Base-by-base conservation (phyloP, 2,329 filamentous ascomycete species). In the Curvularia hawaiiensis region DNA sequence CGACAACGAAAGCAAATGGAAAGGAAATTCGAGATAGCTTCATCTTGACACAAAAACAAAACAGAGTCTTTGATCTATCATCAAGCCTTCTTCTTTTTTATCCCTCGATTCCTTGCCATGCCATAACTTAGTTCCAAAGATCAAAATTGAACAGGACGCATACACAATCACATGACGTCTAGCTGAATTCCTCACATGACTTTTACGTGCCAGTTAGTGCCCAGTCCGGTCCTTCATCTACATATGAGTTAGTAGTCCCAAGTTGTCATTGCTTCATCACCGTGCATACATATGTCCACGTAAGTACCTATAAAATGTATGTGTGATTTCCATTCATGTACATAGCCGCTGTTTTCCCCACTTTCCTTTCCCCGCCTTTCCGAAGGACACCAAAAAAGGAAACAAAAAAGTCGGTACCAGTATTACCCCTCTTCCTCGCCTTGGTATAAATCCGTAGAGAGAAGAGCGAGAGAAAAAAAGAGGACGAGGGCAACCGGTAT, bases 321-420 rank as follows among this genome's bases (percentile, higher is more conserved):
- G n/a, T 43, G 22, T 43, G 40, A 26, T 43, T 43, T 43, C 40
- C 22, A 43, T 28, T 43, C 40, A 43, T 43, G 40, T 43, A 43
- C 24, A 43, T 26, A 43, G 40, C 22, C 40, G 7, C 40, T 16
- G 18, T 16, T 6, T 26, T 43, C 11, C 40, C 22, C 40, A 18
- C 40, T 43, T 41, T n/a, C 40, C 22, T 43, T 43, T 26, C 40
- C 22, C 22, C 40, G 7, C 35, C 35, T 38, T 38, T 26, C 40
- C 22, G 11, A 45, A 12, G 26, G 30, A 30, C 16, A 45, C n/a
- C n/a, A 30, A 26, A n/a, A 18, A 45, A 28, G 2, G 24, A 31
- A 31, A 31, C 5, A 35, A 20, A 31, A 30, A 31, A 6, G 30
- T 16, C 3, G 39, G 39, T 41, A 22, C 18, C 16, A 16, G 43